Evolutionary conservation across 495 filamentous ascomycete species (phyloP), one percentile per base, ranked within the genome.

Genomic region (Penicillium desertorum): DNA sequence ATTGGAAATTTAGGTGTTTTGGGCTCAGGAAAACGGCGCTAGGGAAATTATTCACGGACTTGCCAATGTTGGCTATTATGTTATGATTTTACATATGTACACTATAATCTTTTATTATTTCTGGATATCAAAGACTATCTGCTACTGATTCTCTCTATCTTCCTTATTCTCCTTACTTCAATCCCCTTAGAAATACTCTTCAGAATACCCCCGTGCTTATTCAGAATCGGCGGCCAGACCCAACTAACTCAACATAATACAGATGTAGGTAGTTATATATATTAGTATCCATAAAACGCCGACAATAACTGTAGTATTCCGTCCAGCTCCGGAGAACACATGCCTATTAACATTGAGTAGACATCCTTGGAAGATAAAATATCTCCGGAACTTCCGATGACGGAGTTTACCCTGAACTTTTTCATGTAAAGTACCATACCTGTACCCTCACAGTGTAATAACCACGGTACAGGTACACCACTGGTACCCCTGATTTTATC

Each of bases 361-460:
- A 39, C 20, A 39, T 25, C 16, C 9, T n/a, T n/a, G n/a, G n/a
- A 34, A n/a, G 9, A 22, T 45, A 29, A 29, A n/a, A 9, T 32
- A 17, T 19, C 12, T 51, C 47, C 39, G 43, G 39, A 11, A 10
- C 27, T 56, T 68, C 69, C 69, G 69, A 69, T 67, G 60, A 67
- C 69, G 69, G 69, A 67, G 63, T 47, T 58, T 58, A 19, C 17
- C 14, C 44, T 29, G 29, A 16, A 17, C 4, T n/a, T 46, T 46
- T 6, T 30, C n/a, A 44, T 17, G 19, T 6, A 11, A 55, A 55
- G 53, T 55, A 55, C 32, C 22, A 4, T 16, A 17, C 10, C 5
- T 16, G 53, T 55, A 55, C 43, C 32, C 29, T 17, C 9, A 19
- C 9, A 7, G 14, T 55, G n/a, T 4, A 11, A 9, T 10, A 12